Evolutionary conservation across 352 stramenopile species (phyloP), one percentile per base, ranked within the genome.

Genomic region (Pythium apleroticum): DNA sequence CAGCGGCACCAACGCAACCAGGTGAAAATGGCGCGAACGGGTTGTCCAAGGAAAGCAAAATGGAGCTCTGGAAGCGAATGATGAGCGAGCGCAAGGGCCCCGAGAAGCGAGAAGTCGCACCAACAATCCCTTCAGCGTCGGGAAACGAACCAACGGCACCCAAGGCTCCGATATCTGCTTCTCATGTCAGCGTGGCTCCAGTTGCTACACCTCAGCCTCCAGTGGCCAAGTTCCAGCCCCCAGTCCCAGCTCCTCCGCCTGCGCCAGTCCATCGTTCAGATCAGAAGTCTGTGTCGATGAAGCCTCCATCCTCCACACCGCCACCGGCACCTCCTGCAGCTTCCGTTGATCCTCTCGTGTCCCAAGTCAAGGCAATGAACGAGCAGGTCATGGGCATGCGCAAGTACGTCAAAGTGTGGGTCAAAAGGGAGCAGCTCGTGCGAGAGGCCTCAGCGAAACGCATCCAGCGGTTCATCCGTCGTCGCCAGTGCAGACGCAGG

Each of bases 331-430:
- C 35, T 6, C 11, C 53, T 7, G 25, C 30, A 9, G 25, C 10
- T 2, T 53, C 48, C 4, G 14, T 54, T 0, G 25, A 73, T 41
- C 19, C 48, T 1, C 54, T 77, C 4, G 43, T 22, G 3, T 17
- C 31, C 0, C 67, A 78, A 45, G 28, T 84, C 6, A 65, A 69
- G 33, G 28, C 43, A 20, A 65, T 91, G 2, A 72, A 70, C 6
- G 78, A 88, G 4, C 80, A 91, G 56, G 60, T 90, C 17, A 35
- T 55, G 0, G 72, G 69, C 15, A 85, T 91, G 68, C 78, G 82
- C 67, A 89, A 89, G 58, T 91, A 90, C 65, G 81, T 89, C 59
- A 91, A 89, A 37, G 82, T 87, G 60, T 91, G 82, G 82, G 74
- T 91, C 56, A 89, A 84, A 46, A 71, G 82, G 12, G 82, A 91